Evolutionary conservation across 345 rosid species (phyloP).

Genomic region (Geranium rotundifolium): DNA sequence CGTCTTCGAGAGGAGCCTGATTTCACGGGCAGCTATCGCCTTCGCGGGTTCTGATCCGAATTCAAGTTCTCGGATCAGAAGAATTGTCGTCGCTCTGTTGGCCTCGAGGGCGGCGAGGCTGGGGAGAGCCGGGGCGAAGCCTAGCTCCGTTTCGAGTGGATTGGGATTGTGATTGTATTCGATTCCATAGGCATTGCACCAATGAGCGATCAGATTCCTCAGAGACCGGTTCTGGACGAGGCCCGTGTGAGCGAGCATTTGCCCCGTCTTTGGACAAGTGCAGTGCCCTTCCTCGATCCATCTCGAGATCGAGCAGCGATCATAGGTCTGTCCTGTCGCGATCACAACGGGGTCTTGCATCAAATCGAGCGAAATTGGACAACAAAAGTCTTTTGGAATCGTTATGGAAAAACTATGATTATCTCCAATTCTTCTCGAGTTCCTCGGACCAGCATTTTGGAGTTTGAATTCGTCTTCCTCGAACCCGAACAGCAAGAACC

Average conservation of each 20-base stretch:
- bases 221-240: constrained; percentile 77
- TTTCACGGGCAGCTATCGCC: constrained; percentile 66
- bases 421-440: constrained; percentile 40
- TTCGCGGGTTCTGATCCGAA: constrained; percentile 52
- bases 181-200: constrained; percentile 74
- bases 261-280: constrained; percentile 86
- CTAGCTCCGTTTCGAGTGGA: constrained; percentile 40
- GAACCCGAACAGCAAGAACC: constrained; percentile 67
- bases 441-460: constrained; percentile 37
- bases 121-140: constrained; percentile 48
- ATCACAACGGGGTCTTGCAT: constrained; percentile 87
- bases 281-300: constrained; percentile 93
- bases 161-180: too few relatives aligned
- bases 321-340: constrained; percentile 86
- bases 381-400: constrained; percentile 70
- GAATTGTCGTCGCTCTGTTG: constrained; percentile 56
- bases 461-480: constrained; percentile 46
- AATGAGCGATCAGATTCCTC: constrained; percentile 69
- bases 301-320: constrained; percentile 68
- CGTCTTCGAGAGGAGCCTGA: constrained; percentile 75
- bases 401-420: too few relatives aligned
- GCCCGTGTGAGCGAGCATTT: constrained; percentile 45
- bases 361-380: constrained; percentile 80
- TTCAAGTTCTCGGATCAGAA: constrained; percentile 61
- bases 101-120: constrained; percentile 67